Conservation (phyloP, 169 alveolate species). For the Eimeria maxima region DNA sequence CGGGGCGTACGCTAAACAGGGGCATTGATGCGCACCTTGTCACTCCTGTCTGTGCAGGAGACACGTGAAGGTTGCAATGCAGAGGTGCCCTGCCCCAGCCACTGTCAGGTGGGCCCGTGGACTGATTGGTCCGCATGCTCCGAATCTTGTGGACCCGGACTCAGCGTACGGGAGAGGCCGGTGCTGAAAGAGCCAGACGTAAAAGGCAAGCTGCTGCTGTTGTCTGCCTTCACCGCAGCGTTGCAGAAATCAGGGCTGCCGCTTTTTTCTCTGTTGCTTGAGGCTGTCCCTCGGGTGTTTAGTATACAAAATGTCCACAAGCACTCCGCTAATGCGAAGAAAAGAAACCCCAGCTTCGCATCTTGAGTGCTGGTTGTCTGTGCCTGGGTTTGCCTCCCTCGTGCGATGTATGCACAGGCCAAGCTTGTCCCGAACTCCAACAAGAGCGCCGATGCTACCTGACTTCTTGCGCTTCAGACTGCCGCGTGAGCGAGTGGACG, state of each 20-base stretch:
- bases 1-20: not conserved
- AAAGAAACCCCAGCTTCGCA: not conserved
- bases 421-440: slow-evolving; percentile 64
- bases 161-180: slow-evolving; percentile 75
- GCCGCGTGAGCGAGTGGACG: slow-evolving; percentile 85
- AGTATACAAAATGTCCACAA: not conserved
- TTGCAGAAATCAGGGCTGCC: not conserved
- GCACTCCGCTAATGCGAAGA: not conserved
- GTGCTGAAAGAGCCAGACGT: slow-evolving; percentile 81
- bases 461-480: slow-evolving; percentile 82
- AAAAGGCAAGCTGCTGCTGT: slow-evolving; percentile 36
- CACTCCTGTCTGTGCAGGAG: slow-evolving; percentile 55
- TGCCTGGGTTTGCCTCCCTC: not conserved
- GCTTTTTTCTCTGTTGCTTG: not conserved
- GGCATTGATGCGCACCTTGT: not conserved
- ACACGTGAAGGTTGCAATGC: slow-evolving; percentile 84
- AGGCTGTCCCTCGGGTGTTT: not conserved
- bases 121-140: slow-evolving; percentile 85
- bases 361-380: not conserved
- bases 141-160: slow-evolving; percentile 85
- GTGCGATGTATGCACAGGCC: slow-evolving; percentile 56
- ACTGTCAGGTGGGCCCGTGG: slow-evolving; percentile 87
- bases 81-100: slow-evolving; percentile 82
- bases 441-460: slow-evolving; percentile 77
- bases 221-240: not conserved